Conservation (phyloP, 345 rosid genomes). For the Turnera subulata region DNA sequence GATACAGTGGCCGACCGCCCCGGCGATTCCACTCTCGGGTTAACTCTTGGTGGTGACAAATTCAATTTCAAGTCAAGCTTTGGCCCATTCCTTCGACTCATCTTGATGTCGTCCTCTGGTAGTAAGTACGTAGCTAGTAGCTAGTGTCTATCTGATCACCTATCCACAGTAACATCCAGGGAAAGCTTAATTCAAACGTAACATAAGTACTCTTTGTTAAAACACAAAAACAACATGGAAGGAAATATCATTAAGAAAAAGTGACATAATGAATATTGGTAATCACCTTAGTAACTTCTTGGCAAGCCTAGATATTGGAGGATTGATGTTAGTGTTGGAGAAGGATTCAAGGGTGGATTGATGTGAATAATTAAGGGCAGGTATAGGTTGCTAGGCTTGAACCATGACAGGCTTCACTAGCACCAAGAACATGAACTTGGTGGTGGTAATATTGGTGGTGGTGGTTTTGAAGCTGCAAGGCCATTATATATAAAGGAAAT, state of each 20-base stretch:
- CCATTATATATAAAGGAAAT: slow-evolving; percentile 48
- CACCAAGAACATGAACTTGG: neutral
- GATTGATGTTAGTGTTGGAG: too few relatives aligned
- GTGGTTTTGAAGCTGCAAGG: slow-evolving; percentile 31
- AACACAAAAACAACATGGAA: too few relatives aligned
- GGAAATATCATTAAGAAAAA: too few relatives aligned
- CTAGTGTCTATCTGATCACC: too few relatives aligned
- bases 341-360: too few relatives aligned
- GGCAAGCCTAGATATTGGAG: slow-evolving; percentile 22
- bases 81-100: slow-evolving; percentile 81
- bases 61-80: slow-evolving; percentile 88
- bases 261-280: too few relatives aligned
- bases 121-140: slow-evolving; percentile 6
- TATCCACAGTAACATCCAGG: neutral
- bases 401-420: too few relatives aligned
- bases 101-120: slow-evolving; percentile 12
- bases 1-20: slow-evolving; percentile 58
- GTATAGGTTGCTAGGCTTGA: too few relatives aligned
- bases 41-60: slow-evolving; percentile 69
- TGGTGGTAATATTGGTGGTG: slow-evolving; percentile 16
- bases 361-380: too few relatives aligned
- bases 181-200: neutral
- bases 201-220: too few relatives aligned
- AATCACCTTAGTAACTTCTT: slow-evolving; percentile 12
- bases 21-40: slow-evolving; percentile 51